Percentiles rank a stretch among this genome's conserved stretches.
Conservation (phyloP, 2,329 filamentous ascomycete genomes). For the Botrytis aclada region DNA sequence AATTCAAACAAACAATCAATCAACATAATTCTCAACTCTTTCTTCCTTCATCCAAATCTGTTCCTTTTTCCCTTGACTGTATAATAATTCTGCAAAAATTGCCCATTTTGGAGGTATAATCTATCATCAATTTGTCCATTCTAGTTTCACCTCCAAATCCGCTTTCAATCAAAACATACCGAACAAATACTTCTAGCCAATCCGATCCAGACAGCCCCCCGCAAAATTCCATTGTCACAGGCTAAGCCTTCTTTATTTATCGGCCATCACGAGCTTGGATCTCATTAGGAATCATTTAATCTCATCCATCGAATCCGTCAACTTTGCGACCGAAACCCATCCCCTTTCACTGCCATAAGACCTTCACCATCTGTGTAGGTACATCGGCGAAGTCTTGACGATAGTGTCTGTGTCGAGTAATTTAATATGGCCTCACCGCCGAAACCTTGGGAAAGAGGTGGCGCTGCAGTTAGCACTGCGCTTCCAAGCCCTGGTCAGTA, state of each 20-base stretch:
- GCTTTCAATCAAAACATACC: background rate
- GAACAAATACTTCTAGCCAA: background rate
- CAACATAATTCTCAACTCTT: background rate
- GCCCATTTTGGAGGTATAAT: background rate
- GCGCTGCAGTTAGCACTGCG: constrained; percentile 29
- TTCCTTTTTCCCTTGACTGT: background rate
- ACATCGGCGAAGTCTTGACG: background rate
- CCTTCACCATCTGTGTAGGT: background rate
- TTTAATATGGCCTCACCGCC: constrained; percentile 72
- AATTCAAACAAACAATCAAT: background rate
- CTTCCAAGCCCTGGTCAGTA: constrained; percentile 35
- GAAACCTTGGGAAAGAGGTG: constrained; percentile 91
- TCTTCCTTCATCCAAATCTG: background rate
- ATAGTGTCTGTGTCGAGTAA: constrained; percentile 17
- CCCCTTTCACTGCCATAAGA: background rate
- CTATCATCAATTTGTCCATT: background rate
- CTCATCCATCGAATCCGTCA: background rate
- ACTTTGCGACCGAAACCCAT: background rate
- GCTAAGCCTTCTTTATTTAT: background rate
- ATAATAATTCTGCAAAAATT: background rate
- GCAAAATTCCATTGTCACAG: constrained; percentile 4
- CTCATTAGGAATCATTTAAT: constrained; percentile 4
- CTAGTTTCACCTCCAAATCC: background rate
- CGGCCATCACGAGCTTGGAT: constrained; percentile 10
- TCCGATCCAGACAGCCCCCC: background rate